These are phyloP conservation scores for Nannochloris sp. DNA, from an alignment of 139 green algal genomes.

Conservation along the genomic window DNA sequence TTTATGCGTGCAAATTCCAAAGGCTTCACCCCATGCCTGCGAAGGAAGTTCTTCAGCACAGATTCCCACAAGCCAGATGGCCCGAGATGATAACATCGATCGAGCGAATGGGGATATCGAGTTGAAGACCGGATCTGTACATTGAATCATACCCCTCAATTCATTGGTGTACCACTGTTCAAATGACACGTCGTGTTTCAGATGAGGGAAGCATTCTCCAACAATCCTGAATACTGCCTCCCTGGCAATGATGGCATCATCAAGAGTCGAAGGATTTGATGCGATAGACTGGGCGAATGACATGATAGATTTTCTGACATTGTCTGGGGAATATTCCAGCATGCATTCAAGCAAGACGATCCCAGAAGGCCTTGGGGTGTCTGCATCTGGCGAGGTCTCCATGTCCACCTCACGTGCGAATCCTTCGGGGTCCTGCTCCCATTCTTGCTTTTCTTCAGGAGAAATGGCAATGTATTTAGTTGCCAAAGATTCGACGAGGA, in stretches of 20 bases:
- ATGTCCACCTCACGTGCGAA: constrained; percentile 48
- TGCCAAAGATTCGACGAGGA: constrained; percentile 45
- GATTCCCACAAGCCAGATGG: constrained; percentile 67
- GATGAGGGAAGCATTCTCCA: constrained; percentile 63
- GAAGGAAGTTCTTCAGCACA: constrained; percentile 49
- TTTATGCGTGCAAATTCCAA: constrained; percentile 36
- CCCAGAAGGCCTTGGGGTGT: constrained; percentile 61
- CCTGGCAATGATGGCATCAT: constrained; percentile 39
- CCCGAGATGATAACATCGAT: constrained; percentile 42
- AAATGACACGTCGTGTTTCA: constrained; percentile 52
- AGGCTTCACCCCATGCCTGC: constrained; percentile 41
- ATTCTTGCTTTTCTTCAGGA: constrained; percentile 64
- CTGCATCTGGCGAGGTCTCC: constrained; percentile 59
- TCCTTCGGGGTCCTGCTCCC: constrained; percentile 43
- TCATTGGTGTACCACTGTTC: constrained; percentile 50
- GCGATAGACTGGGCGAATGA: constrained; percentile 11
- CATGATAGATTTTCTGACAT: constrained; percentile 40
- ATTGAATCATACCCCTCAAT: constrained; percentile 39
- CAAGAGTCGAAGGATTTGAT: neutral
- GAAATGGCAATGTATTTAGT: constrained; percentile 65
- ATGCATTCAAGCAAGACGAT: constrained; percentile 67
- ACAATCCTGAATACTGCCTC: constrained; percentile 62
- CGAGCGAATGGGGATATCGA: constrained; percentile 15
- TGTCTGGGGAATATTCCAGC: constrained; percentile 49
- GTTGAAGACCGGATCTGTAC: neutral